These are phyloP conservation scores for Mariannaea elegans DNA, from an alignment of 2,329 filamentous ascomycete genomes.

Conservation along the genomic window DNA sequence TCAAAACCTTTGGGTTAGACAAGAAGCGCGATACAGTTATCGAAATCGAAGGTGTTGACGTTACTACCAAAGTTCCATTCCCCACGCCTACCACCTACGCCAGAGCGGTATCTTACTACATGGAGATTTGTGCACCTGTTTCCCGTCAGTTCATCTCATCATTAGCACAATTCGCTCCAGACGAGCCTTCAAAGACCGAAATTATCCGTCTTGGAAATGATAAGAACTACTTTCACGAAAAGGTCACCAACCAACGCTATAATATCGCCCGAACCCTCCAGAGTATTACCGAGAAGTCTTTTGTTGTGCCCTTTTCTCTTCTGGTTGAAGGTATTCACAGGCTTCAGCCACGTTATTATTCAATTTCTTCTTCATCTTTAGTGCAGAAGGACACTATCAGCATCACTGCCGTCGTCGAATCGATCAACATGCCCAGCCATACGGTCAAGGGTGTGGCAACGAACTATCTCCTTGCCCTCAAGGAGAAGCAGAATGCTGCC, in stretches of 20 bases:
- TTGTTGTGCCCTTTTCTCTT: slow-evolving; percentile 51
- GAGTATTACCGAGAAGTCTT: slow-evolving; percentile 64
- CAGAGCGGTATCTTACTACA: slow-evolving; percentile 90
- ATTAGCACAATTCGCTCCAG: slow-evolving; percentile 88
- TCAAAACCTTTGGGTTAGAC: slow-evolving; percentile 78
- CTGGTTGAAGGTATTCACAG: slow-evolving; percentile 66
- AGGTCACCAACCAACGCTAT: slow-evolving; percentile 81
- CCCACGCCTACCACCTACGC: slow-evolving; percentile 99
- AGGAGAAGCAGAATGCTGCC: slow-evolving; percentile 20
- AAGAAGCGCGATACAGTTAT: slow-evolving; percentile 85
- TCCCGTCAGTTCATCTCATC: slow-evolving; percentile 94
- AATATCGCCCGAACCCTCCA: slow-evolving; percentile 90
- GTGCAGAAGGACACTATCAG: slow-evolving; percentile 35
- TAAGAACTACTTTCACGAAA: slow-evolving; percentile 93
- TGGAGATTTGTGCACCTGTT: slow-evolving; percentile 94
- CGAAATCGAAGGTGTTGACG: slow-evolving; percentile 88
- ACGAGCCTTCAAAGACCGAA: slow-evolving; percentile 84
- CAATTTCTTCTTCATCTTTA: slow-evolving; percentile 65
- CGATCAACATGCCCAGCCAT: slow-evolving; percentile 22
- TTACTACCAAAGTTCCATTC: slow-evolving; percentile 97
- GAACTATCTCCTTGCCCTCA: slow-evolving; percentile 39
- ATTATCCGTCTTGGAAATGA: slow-evolving; percentile 89
- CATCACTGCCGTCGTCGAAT: slow-evolving; percentile 35
- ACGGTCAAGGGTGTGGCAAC: slow-evolving; percentile 36
- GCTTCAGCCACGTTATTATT: slow-evolving; percentile 64